A percentile compares a stretch with the other conserved stretches of the same genome.
phyloP scores from a whole-genome alignment of 2,329 filamentous ascomycete genomes.

The Alternaria sp. region DNA sequence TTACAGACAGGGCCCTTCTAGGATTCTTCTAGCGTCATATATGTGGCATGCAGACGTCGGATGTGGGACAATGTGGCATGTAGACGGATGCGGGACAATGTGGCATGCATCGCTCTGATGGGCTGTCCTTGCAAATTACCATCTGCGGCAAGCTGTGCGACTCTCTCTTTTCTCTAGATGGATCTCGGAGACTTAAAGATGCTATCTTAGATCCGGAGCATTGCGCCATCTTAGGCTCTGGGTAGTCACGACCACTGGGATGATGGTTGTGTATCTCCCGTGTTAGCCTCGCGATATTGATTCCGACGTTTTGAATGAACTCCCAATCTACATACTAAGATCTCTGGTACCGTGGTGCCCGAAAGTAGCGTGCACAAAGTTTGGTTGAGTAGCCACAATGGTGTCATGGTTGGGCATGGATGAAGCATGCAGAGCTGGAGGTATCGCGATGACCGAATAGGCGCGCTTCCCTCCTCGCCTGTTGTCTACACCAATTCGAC shows the following conservation, averaged over 20 bases:
- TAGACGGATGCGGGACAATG: conserved; percentile 3
- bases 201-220: conserved; percentile 19
- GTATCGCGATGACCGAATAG: conserved; percentile 1
- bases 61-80: conserved; percentile 7
- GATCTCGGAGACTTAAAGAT: conserved; percentile 4
- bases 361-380: not conserved
- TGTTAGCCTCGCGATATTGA: conserved; percentile 23
- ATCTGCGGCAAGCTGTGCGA: conserved; percentile 10
- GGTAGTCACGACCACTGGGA: conserved; percentile 11
- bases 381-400: not conserved
- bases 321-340: conserved; percentile 1
- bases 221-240: conserved; percentile 19
- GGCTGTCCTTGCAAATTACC: not conserved
- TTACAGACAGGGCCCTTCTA: conserved; percentile 22
- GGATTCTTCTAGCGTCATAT: conserved; percentile 33
- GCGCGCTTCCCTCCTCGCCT: conserved; percentile 7
- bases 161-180: not conserved
- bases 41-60: conserved; percentile 1
- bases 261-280: conserved; percentile 8
- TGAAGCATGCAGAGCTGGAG: conserved; percentile 5
- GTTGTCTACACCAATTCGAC: conserved; percentile 5
- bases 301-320: conserved; percentile 17
- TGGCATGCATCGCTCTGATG: conserved; percentile 3
- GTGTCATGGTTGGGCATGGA: not conserved
- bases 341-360: not conserved